Base-by-base conservation (phyloP, 179 eudicot species). In the Vitellaria paradoxa region DNA sequence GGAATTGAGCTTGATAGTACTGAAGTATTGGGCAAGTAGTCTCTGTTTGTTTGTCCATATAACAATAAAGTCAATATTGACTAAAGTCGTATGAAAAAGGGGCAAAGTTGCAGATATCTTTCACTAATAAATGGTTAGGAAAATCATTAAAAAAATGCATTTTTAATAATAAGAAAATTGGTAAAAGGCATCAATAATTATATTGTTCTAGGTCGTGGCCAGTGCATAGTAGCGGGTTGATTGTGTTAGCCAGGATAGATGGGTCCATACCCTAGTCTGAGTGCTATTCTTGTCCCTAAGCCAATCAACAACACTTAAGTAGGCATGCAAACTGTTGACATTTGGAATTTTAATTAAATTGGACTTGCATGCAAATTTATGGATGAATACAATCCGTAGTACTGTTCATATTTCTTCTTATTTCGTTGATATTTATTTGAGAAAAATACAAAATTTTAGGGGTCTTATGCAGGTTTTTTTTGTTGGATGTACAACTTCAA, bases 1-100 rank as follows among this genome's bases (percentile, higher is more conserved):
- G 72, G 55, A 65, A 18, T 53, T 76, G 70, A 59, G 50, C 46
- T 74, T 45, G 61, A 72, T 77, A 62, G 57, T 71, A 8, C 7
- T 37, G 11, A 56, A 68, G 4, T 68, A 40, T 12, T 40, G 21
- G 70, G 42, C 57, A 74, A 74, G 24, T 23, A 15, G 10, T 49
- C 24, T 64, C 46, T 49, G 46, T 20, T 64, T 65, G 60, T 55
- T 49, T 71, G 45, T 10, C 26, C 70, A 53, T 17, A 10, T 40
- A 42, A 50, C 24, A 75, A 26, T 47, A 49, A 52, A 65, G 67
- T 30, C 62, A 17, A 65, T 47, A 49, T 17, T 47, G 47, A 23
- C 23, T 60, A 6, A 20, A 74, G 18, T 74, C 21, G 26, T 7
- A 17, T 21, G 68, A 74, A 74, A 62, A 42, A 42, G 47, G 68